Conservation (phyloP, 345 rosid species). For the Aurinia saxatilis region DNA sequence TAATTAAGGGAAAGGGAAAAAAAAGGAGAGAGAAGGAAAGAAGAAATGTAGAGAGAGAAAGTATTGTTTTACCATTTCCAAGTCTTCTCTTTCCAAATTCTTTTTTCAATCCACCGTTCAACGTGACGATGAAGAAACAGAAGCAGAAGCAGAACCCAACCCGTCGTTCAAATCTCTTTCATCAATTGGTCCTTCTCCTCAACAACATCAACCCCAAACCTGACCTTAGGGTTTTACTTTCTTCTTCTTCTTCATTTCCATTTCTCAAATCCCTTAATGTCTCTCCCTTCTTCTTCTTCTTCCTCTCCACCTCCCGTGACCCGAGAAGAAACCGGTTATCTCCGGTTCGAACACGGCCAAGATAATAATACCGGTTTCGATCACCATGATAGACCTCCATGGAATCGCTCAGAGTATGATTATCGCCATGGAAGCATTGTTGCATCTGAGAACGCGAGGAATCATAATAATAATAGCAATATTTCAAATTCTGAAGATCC, state of each 20-base stretch:
- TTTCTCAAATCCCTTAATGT: not conserved
- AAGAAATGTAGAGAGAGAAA: not conserved
- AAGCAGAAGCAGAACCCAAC: slow-evolving; percentile 22
- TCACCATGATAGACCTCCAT: slow-evolving; percentile 25
- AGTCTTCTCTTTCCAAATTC: slow-evolving; percentile 7
- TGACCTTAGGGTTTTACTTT: slow-evolving; percentile 28
- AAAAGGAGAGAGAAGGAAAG: not conserved
- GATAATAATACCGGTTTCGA: slow-evolving; percentile 30
- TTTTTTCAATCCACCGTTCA: slow-evolving; percentile 27
- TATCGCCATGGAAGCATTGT: slow-evolving; percentile 41
- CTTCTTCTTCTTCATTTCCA: not conserved
- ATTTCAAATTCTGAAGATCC: slow-evolving; percentile 55
- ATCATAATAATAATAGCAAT: not conserved
- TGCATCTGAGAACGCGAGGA: slow-evolving; percentile 23
- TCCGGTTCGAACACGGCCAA: slow-evolving; percentile 28
- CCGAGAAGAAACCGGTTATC: slow-evolving; percentile 40
- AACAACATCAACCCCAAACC: slow-evolving; percentile 12
- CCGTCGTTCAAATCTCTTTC: slow-evolving; percentile 26
- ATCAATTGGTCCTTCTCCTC: slow-evolving; percentile 4
- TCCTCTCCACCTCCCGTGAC: slow-evolving; percentile 30
- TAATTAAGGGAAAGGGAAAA: no score
- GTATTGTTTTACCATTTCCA: slow-evolving; percentile 20
- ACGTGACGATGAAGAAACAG: slow-evolving; percentile 34
- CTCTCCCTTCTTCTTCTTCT: slow-evolving; percentile 30
- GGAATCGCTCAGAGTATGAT: slow-evolving; percentile 41